These are phyloP conservation scores for Phytophthora podocarpi DNA, from an alignment of 352 stramenopile genomes.

Conservation along the genomic window DNA sequence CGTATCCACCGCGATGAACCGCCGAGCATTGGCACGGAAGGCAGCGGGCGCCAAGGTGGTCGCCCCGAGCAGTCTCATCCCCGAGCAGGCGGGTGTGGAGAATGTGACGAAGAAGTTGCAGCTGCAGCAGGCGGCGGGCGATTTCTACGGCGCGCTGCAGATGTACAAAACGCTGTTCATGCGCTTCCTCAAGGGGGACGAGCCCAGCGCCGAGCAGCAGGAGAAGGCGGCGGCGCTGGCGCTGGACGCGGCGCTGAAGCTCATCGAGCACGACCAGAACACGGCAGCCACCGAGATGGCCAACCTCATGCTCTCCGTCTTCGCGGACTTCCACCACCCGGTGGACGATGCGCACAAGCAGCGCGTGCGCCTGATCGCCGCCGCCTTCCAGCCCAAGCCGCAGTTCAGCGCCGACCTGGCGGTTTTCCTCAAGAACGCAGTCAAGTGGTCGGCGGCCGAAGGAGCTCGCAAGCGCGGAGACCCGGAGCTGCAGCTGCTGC, in stretches of 20 bases:
- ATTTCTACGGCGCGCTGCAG: conserved; percentile 89
- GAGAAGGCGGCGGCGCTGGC: conserved; percentile 68
- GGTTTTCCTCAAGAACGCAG: conserved; percentile 75
- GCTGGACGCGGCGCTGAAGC: conserved; percentile 63
- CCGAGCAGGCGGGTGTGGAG: conserved; percentile 60
- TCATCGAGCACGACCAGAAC: conserved; percentile 77
- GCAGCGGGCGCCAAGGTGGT: conserved; percentile 55
- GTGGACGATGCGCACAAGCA: conserved; percentile 79
- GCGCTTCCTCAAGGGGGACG: conserved; percentile 81
- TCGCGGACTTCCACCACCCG: conserved; percentile 65
- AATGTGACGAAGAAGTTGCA: conserved; percentile 84
- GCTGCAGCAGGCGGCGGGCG: conserved; percentile 66
- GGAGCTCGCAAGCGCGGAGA: conserved; percentile 78
- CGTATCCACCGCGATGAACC: conserved; percentile 58
- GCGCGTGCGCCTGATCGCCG: conserved; percentile 66
- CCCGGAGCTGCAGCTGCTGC: conserved; percentile 74
- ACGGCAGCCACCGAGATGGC: conserved; percentile 82
- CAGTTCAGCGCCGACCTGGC: conserved; percentile 74
- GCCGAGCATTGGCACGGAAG: conserved; percentile 68
- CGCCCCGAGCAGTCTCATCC: conserved; percentile 18
- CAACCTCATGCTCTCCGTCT: conserved; percentile 79
- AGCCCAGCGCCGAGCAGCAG: conserved; percentile 53
- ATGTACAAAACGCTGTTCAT: conserved; percentile 93
- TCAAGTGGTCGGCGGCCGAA: conserved; percentile 82
- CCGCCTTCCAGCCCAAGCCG: conserved; percentile 64